Evolutionary conservation across 139 green algal species (phyloP).

Genomic region (Haematococcus sp.): DNA sequence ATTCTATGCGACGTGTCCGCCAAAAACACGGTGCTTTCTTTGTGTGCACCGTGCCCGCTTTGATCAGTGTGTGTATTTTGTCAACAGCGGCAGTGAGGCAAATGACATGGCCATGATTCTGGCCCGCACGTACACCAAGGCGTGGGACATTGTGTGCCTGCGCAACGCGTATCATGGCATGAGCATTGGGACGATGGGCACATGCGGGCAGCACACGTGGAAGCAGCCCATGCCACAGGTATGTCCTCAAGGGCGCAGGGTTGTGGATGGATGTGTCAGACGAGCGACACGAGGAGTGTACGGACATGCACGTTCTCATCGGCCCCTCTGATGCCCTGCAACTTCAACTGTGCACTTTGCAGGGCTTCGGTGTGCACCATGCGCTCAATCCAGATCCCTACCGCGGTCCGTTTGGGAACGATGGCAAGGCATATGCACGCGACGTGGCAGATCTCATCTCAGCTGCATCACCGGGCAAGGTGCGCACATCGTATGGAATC

Average conservation of each 20-base stretch:
- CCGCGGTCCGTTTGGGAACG: constrained; percentile 81
- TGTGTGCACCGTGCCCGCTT: too few species aligned
- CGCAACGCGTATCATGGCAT: constrained; percentile 95
- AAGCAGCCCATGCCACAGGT: constrained; percentile 82
- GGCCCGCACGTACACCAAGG: constrained; percentile 70
- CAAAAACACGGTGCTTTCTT: too few species aligned
- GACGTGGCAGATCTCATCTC: constrained; percentile 70
- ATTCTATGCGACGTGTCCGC: too few species aligned
- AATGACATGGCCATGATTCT: constrained; percentile 88
- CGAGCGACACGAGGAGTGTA: background rate
- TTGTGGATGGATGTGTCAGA: background rate
- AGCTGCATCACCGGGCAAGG: constrained; percentile 53
- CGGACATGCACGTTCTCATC: background rate
- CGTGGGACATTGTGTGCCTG: constrained; percentile 88
- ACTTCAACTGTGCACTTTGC: background rate
- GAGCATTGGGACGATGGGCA: constrained; percentile 81
- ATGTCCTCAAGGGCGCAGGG: background rate
- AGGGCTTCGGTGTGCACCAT: constrained; percentile 89
- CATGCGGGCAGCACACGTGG: constrained; percentile 89
- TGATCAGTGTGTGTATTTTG: constrained; percentile 71
- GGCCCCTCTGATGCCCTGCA: background rate
- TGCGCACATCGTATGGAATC: too few species aligned
- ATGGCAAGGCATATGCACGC: constrained; percentile 71
- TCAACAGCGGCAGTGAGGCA: constrained; percentile 83
- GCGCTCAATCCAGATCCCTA: constrained; percentile 92